Percentiles rank a stretch among this genome's conserved stretches.
These are phyloP conservation scores for Sphaerostilbella broomeana DNA, from an alignment of 2,329 filamentous ascomycete genomes.

Conservation along the genomic window DNA sequence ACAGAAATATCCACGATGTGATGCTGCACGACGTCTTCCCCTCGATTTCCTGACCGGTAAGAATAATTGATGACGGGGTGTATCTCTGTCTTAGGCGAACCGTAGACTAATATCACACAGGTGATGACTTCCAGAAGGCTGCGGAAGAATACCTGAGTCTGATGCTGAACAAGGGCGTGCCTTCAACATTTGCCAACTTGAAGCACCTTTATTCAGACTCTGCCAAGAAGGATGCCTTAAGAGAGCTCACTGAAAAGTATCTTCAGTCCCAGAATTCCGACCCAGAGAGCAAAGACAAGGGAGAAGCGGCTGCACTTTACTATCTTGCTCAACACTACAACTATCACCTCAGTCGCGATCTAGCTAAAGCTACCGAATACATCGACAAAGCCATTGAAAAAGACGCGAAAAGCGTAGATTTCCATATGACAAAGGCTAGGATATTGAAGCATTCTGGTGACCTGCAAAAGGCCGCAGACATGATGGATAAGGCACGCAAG, in stretches of 20 bases:
- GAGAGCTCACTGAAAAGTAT: slow-evolving; percentile 72
- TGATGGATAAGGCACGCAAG: slow-evolving; percentile 80
- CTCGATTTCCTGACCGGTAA: slow-evolving; percentile 77
- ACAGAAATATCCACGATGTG: slow-evolving; percentile 71
- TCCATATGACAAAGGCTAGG: slow-evolving; percentile 89
- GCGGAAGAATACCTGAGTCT: slow-evolving; percentile 72
- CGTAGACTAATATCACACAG: slow-evolving; percentile 33
- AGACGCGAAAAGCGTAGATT: slow-evolving; percentile 77
- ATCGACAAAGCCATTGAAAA: slow-evolving; percentile 78
- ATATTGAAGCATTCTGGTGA: slow-evolving; percentile 90
- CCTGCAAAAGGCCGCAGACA: slow-evolving; percentile 68
- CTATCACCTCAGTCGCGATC: slow-evolving; percentile 78
- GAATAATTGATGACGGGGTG: slow-evolving; percentile 19
- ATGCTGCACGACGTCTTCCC: slow-evolving; percentile 79
- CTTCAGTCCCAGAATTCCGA: slow-evolving; percentile 52
- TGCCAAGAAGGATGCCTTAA: slow-evolving; percentile 70
- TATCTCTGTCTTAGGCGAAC: background rate
- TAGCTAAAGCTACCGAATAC: slow-evolving; percentile 72
- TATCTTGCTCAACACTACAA: slow-evolving; percentile 97
- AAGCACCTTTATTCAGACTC: slow-evolving; percentile 82
- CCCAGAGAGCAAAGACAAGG: slow-evolving; percentile 44
- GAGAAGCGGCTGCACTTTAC: slow-evolving; percentile 76
- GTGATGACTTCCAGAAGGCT: slow-evolving; percentile 71
- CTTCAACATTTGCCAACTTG: slow-evolving; percentile 93
- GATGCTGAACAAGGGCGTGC: slow-evolving; percentile 88